phyloP scores from a whole-genome alignment of 768 basidiomycete genomes.

The Boletus sp. region DNA sequence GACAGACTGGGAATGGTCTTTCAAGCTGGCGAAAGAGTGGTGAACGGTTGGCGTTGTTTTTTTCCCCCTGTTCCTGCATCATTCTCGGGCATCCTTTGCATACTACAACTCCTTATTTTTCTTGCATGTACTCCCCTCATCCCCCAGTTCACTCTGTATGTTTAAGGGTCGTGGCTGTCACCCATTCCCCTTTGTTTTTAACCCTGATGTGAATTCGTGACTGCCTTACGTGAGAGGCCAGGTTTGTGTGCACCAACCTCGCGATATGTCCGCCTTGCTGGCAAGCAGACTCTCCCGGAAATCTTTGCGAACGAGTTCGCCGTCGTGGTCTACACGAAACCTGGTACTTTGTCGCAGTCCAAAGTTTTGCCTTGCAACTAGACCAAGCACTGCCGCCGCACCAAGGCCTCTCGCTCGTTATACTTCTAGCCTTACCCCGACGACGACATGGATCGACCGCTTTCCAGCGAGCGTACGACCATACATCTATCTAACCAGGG shows the following conservation, averaged over 20 bases:
- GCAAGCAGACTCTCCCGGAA: not conserved
- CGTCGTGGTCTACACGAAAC: not conserved
- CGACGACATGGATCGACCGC: slow-evolving; percentile 62
- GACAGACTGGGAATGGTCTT: slow-evolving; percentile 58
- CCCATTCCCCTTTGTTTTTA: not conserved
- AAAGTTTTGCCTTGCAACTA: not conserved
- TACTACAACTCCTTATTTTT: slow-evolving; percentile 21
- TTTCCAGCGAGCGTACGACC: slow-evolving; percentile 61
- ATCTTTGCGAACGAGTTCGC: not conserved
- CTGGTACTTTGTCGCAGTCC: not conserved
- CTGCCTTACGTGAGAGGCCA: not conserved
- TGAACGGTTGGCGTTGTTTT: slow-evolving; percentile 31
- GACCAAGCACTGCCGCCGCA: not conserved
- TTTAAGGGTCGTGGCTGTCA: slow-evolving; percentile 11
- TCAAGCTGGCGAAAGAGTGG: slow-evolving; percentile 95
- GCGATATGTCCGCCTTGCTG: slow-evolving; percentile 12
- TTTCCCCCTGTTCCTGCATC: slow-evolving; percentile 16
- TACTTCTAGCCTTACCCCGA: slow-evolving; percentile 14
- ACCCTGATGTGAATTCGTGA: not conserved
- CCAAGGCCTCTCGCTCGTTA: slow-evolving; percentile 12
- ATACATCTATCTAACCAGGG: slow-evolving; percentile 80
- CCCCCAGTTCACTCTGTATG: slow-evolving; percentile 17
- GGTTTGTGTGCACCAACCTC: not conserved
- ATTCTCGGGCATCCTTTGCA: slow-evolving; percentile 29
- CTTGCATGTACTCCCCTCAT: slow-evolving; percentile 27